Conservation (phyloP, 768 basidiomycete species). For the Hemileccinum impolitum region DNA sequence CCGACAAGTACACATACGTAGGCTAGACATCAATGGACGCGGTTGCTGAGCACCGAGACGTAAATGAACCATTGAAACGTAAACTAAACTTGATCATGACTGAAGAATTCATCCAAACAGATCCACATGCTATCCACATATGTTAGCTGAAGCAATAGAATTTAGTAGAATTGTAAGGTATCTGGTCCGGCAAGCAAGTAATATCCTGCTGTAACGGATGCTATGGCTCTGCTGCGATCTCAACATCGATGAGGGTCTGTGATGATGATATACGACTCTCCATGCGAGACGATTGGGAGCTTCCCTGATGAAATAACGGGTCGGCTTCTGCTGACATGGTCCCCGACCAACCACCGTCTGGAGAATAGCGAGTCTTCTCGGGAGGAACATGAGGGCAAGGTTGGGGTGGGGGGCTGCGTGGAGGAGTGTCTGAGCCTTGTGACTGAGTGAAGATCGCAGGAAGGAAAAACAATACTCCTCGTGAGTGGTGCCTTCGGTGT, state of each 20-base stretch:
- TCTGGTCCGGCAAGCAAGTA: slow-evolving; percentile 11
- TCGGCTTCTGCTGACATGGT: slow-evolving; percentile 19
- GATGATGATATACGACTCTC: slow-evolving; percentile 28
- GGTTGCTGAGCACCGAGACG: neutral
- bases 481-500: slow-evolving; percentile 44
- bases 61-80: neutral
- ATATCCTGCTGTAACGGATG: slow-evolving; percentile 6
- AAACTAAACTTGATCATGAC: slow-evolving; percentile 13
- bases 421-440: slow-evolving; percentile 28
- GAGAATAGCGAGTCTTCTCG: slow-evolving; percentile 45
- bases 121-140: slow-evolving; percentile 19
- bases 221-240: slow-evolving; percentile 22
- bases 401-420: slow-evolving; percentile 32
- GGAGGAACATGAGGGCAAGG: slow-evolving; percentile 29
- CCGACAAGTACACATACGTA: neutral
- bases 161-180: slow-evolving; percentile 27
- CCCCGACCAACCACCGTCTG: slow-evolving; percentile 35
- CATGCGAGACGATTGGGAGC: slow-evolving; percentile 27
- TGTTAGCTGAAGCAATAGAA: slow-evolving; percentile 33
- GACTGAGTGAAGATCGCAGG: slow-evolving; percentile 71
- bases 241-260: slow-evolving; percentile 30
- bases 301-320: slow-evolving; percentile 23
- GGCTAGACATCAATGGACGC: slow-evolving; percentile 3
- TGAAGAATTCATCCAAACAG: slow-evolving; percentile 10
- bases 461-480: slow-evolving; percentile 75